Conservation (phyloP, 768 basidiomycete genomes). For the Mycena alexandri region DNA sequence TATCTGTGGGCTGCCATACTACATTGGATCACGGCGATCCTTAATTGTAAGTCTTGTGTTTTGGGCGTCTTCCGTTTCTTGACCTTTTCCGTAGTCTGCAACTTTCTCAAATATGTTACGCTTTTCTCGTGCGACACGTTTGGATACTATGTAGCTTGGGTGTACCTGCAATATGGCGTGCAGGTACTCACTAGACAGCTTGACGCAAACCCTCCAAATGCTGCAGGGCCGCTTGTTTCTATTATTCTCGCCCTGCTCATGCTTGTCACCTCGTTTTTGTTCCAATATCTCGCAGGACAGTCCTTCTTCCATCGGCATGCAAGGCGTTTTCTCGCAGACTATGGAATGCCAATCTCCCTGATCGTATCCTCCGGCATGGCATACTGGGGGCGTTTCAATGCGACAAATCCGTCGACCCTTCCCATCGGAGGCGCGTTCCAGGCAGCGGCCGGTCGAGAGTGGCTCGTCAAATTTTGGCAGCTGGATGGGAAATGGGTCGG, state of each 20-base stretch:
- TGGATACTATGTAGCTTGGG: slow-evolving; percentile 93
- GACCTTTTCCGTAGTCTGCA: slow-evolving; percentile 67
- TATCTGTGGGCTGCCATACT: slow-evolving; percentile 92
- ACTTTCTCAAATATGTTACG: slow-evolving; percentile 89
- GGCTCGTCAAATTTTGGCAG: slow-evolving; percentile 93
- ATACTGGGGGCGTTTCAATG: slow-evolving; percentile 87
- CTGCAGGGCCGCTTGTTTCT: slow-evolving; percentile 68
- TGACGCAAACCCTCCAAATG: slow-evolving; percentile 47
- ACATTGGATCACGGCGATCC: slow-evolving; percentile 84
- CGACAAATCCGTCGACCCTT: slow-evolving; percentile 70
- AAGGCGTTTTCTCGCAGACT: slow-evolving; percentile 84
- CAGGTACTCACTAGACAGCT: slow-evolving; percentile 87
- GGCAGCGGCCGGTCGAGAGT: slow-evolving; percentile 77
- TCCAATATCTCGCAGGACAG: slow-evolving; percentile 73
- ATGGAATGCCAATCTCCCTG: slow-evolving; percentile 92
- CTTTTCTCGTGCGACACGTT: slow-evolving; percentile 93
- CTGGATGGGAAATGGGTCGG: slow-evolving; percentile 91
- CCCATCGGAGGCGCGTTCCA: slow-evolving; percentile 78
- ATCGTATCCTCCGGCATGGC: slow-evolving; percentile 82
- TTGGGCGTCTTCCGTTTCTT: slow-evolving; percentile 4
- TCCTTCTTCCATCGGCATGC: slow-evolving; percentile 80
- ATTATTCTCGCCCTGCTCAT: slow-evolving; percentile 85
- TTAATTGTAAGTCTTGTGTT: slow-evolving; percentile 71
- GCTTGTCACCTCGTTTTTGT: slow-evolving; percentile 80
- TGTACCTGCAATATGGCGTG: slow-evolving; percentile 87